phyloP scores from a whole-genome alignment of 345 rosid species.

The Sisymbrium altissimum region DNA sequence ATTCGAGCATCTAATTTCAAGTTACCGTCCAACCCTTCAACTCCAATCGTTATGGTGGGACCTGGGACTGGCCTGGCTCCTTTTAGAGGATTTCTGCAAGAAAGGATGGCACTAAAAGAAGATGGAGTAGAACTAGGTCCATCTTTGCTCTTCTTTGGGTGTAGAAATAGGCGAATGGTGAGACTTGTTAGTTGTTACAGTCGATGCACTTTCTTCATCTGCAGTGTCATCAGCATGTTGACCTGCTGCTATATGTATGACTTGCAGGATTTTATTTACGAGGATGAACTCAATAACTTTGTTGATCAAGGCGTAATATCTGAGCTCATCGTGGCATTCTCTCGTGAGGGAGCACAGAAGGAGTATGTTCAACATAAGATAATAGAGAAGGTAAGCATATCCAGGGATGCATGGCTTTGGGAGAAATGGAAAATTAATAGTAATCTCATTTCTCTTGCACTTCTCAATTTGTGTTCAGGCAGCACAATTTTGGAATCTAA shows the following conservation, averaged over 20 bases:
- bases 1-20: slow-evolving; percentile 63
- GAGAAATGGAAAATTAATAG: not conserved
- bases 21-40: slow-evolving; percentile 46
- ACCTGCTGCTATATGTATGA: not conserved
- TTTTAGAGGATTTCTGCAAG: slow-evolving; percentile 78
- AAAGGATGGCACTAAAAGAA: slow-evolving; percentile 78
- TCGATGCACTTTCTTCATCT: not conserved
- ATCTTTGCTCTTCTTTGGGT: slow-evolving; percentile 82
- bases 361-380: slow-evolving; percentile 95
- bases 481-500: slow-evolving; percentile 32
- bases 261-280: slow-evolving; percentile 61
- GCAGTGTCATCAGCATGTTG: not conserved
- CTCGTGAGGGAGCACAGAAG: slow-evolving; percentile 95
- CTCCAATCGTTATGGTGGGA: slow-evolving; percentile 60
- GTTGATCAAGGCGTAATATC: slow-evolving; percentile 71
- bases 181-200: not conserved
- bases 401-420: not conserved
- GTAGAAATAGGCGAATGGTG: slow-evolving; percentile 85
- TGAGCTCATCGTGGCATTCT: slow-evolving; percentile 81
- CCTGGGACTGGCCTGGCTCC: slow-evolving; percentile 81
- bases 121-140: slow-evolving; percentile 70
- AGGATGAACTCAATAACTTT: slow-evolving; percentile 76
- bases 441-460: not conserved
- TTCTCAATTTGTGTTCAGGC: slow-evolving; percentile 29
- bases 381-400: slow-evolving; percentile 56